phyloP scores from a whole-genome alignment of 305 asterid genomes.

The Caryopteris hybrid region DNA sequence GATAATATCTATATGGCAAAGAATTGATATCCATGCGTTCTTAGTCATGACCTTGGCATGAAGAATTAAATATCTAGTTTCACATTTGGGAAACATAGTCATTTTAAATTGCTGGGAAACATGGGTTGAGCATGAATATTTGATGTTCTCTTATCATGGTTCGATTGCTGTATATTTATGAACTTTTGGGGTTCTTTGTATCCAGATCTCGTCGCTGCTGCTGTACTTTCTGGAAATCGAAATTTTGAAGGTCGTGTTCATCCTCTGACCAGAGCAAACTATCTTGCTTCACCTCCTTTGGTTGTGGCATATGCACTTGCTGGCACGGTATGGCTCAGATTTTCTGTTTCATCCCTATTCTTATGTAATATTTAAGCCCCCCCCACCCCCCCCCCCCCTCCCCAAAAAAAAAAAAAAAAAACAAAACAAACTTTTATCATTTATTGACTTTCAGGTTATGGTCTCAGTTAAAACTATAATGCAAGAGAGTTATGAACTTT shows the following conservation, averaged over 20 bases:
- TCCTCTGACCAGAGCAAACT: slow-evolving; percentile 84
- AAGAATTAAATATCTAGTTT: neutral
- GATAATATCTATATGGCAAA: too few relatives aligned
- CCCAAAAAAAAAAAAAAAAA: too few relatives aligned
- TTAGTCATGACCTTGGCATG: neutral
- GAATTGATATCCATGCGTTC: neutral
- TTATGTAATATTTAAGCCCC: neutral
- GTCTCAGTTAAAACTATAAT: neutral
- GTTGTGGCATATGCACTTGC: slow-evolving; percentile 93
- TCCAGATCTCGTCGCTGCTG: slow-evolving; percentile 82
- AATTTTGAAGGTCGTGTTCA: slow-evolving; percentile 95
- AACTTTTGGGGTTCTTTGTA: slow-evolving; percentile 19
- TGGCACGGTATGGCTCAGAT: slow-evolving; percentile 58
- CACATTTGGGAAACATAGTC: too few relatives aligned
- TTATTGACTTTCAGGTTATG: neutral
- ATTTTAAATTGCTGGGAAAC: neutral
- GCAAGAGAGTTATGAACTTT: neutral
- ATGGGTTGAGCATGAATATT: neutral
- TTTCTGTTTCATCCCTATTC: slow-evolving; percentile 13
- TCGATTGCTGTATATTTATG: slow-evolving; percentile 36
- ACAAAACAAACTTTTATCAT: neutral
- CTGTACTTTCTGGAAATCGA: slow-evolving; percentile 89
- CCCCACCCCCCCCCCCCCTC: too few relatives aligned
- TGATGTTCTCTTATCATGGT: neutral
- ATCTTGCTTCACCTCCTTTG: slow-evolving; percentile 83